Evolutionary conservation across 2,329 filamentous ascomycete genomes (phyloP).

Genomic region (Xylaria sp.): DNA sequence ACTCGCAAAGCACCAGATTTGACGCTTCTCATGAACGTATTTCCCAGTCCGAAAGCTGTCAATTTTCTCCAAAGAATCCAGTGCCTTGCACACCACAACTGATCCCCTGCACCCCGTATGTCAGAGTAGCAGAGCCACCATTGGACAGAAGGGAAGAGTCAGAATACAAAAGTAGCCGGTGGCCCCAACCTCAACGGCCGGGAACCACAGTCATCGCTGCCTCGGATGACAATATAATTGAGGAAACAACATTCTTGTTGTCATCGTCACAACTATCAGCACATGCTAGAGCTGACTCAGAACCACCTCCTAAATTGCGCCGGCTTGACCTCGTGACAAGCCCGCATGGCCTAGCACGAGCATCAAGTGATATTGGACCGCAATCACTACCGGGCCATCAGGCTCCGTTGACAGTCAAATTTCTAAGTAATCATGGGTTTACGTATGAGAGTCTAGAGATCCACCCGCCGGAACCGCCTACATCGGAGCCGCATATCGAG

Average conservation of each 20-base stretch:
- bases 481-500: conserved; percentile 50
- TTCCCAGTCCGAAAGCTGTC: conserved; percentile 3
- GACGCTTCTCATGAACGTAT: not conserved
- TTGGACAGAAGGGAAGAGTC: not conserved
- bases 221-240: conserved; percentile 32
- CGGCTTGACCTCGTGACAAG: conserved; percentile 25
- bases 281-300: conserved; percentile 40
- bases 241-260: conserved; percentile 35
- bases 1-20: conserved; percentile 16
- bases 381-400: conserved; percentile 28
- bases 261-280: conserved; percentile 27
- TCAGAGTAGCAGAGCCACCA: not conserved
- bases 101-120: conserved; percentile 33
- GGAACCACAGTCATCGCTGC: conserved; percentile 3
- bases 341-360: conserved; percentile 38
- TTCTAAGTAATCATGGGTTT: conserved; percentile 36
- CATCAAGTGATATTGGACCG: conserved; percentile 44
- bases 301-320: conserved; percentile 42
- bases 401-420: conserved; percentile 29
- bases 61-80: conserved; percentile 1
- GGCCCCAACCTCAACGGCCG: conserved; percentile 2
- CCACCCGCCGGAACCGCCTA: conserved; percentile 58
- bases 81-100: conserved; percentile 27
- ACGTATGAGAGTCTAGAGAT: conserved; percentile 53
- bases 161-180: not conserved